Evolutionary conservation across 371 early-diverging fungal species (phyloP), one percentile per base, ranked within the genome.

Genomic region (Amoeboaphelidium occidentale): DNA sequence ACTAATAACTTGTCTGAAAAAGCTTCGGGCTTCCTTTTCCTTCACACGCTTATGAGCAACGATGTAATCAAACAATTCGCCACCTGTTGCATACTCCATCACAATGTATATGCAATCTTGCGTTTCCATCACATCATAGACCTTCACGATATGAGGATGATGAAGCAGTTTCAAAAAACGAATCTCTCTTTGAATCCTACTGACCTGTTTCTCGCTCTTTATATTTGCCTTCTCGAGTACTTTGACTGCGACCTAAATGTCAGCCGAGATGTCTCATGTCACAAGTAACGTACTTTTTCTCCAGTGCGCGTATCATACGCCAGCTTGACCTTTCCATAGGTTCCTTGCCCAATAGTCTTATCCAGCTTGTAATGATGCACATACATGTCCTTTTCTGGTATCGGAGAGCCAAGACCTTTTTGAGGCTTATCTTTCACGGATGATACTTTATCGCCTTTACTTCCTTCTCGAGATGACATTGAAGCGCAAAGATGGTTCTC

Each of bases 261-360:
- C n/a, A 63, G 50, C 13, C 60, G 55, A 48, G 68, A 60, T 39
- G 63, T 60, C 26, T 67, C 59, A 10, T 3, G 2, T 17, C 20
- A 21, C 21, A 39, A 14, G 23, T 10, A 2, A 23, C 55, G 61
- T 17, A 65, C 65, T 48, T 51, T 53, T 51, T 58, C 67, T 17
- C 69, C 68, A 20, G 71, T 73, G 3, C 53, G 45, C 43, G 58
- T 53, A 57, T 80, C 65, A 55, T 74, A 62, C 17, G 74, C 82
- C 25, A 81, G 58, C 48, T 81, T 75, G 4, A 87, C 88, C 57
- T 81, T 79, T 44, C 81, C 80, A 63, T 79, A 83, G 27, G 79
- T 83, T 3, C 88, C 88, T 53, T 75, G 73, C 3, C 85, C 88
- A 28, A 87, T 59, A 21, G 71, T 70, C 42, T 69, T 61, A 22